These are phyloP conservation scores for Dactylellina leptospora DNA, from an alignment of 2,329 filamentous ascomycete genomes.

Conservation along the genomic window DNA sequence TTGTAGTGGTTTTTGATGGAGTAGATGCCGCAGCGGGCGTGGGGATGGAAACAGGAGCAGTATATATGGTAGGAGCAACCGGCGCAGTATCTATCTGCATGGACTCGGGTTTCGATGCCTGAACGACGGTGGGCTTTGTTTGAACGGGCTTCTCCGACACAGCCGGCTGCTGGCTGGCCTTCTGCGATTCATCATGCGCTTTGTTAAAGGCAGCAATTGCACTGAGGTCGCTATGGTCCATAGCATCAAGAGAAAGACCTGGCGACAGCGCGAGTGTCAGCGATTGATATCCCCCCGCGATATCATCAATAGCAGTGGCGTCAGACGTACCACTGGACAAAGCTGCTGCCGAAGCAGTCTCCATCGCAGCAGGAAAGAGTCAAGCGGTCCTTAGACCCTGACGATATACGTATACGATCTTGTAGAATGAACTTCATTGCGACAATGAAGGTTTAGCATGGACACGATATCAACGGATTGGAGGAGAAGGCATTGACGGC, in stretches of 20 bases:
- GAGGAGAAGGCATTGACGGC: conserved; percentile 2
- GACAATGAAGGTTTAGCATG: conserved; percentile 20
- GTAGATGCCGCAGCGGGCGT: not conserved
- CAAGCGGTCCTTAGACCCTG: conserved; percentile 8
- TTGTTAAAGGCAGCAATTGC: conserved; percentile 50
- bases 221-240: conserved; percentile 47
- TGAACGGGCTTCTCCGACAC: conserved; percentile 16
- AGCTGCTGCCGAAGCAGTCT: conserved; percentile 31
- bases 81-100: conserved; percentile 7
- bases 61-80: conserved; percentile 1
- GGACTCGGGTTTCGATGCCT: conserved; percentile 9
- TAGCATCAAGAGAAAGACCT: conserved; percentile 30
- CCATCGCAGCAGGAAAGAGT: conserved; percentile 5
- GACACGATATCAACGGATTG: conserved; percentile 4
- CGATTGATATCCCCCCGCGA: not conserved
- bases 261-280: conserved; percentile 6
- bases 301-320: too few relatives aligned
- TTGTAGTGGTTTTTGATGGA: not conserved
- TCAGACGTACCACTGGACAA: too few relatives aligned
- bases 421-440: conserved; percentile 9
- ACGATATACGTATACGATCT: not conserved
- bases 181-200: conserved; percentile 48
- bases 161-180: conserved; percentile 9
- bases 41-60: not conserved
- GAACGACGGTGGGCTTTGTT: conserved; percentile 1